Evolutionary conservation across 2,329 filamentous ascomycete genomes (phyloP), one percentile per base, ranked within the genome.

Genomic region (Sarocladiaceae sp.): DNA sequence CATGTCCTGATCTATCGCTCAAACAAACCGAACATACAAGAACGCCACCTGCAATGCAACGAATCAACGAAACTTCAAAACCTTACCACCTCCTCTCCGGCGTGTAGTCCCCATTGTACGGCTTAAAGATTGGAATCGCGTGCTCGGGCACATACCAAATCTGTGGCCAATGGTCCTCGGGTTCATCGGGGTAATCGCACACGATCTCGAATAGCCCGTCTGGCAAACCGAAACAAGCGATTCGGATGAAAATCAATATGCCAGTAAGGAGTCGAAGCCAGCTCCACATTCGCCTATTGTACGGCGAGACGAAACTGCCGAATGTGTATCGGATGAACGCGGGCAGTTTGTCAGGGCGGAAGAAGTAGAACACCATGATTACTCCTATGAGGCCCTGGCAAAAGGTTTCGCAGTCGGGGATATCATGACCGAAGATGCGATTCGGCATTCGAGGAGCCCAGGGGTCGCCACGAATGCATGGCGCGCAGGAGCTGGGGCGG

Each of bases 141-240:
- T 25, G 33, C 26, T 48, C 44, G 5, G 44, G 44, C 11, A 22
- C 31, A 33, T 48, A 48, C 44, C 44, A 48, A 20, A 48, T 48
- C 26, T 48, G 26, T 17, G 44, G 44, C 44, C 44, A 48, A 4
- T 13, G n/a, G n/a, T n/a, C 11, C 3, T 31, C n/a, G 4, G 44
- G 26, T 15, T 48, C 33, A 10, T 40, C 37, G 7, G 37, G 6
- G 17, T 31, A 3, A 33, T 48, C n/a, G 17, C 44, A 48, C 22
- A 31, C 26, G 20, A 17, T 3, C 26, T 48, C 44, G 4, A 48
- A 22, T 17, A 48, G 33, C 4, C 44, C 44, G 3, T 48, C 44
- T 13, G 44, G 44, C 15, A 31, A 12, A 10, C 44, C 44, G 10
- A n/a, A 33, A 13, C n/a, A n/a, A 10, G 7, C 13, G 22, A 29